These are phyloP conservation scores for Pyrenopolyporus hunteri DNA, from an alignment of 495 filamentous ascomycete genomes.

Conservation along the genomic window DNA sequence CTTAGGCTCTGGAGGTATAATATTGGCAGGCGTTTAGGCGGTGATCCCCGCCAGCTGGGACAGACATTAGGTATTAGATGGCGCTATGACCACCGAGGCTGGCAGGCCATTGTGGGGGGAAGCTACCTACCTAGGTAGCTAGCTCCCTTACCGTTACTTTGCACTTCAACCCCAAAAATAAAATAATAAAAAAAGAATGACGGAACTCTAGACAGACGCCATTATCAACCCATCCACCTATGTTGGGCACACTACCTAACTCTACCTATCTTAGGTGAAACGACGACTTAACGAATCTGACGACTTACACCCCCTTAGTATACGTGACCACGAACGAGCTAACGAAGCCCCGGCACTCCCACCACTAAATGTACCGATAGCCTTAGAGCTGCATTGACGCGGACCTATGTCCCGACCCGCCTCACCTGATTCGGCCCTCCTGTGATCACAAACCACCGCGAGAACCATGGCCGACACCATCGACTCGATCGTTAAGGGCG, in stretches of 20 bases:
- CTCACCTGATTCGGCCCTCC: constrained; percentile 68
- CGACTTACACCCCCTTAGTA: background rate
- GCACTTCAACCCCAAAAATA: constrained; percentile 8
- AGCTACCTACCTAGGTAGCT: no score
- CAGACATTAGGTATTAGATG: no score
- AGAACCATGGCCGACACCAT: constrained; percentile 61
- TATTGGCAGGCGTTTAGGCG: no score
- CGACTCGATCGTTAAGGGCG: constrained; percentile 89
- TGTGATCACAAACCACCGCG: constrained; percentile 2
- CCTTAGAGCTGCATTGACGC: constrained; percentile 29
- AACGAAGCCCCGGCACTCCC: no score
- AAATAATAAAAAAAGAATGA: constrained; percentile 14
- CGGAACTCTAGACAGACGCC: background rate
- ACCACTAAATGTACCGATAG: constrained; percentile 28
- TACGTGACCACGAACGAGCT: constrained; percentile 7
- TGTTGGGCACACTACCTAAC: background rate
- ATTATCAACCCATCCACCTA: background rate
- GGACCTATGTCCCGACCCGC: constrained; percentile 51
- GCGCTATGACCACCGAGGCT: no score
- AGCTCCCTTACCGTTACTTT: constrained; percentile 5
- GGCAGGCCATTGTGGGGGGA: no score
- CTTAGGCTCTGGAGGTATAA: no score
- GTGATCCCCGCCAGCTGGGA: no score
- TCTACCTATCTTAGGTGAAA: background rate
- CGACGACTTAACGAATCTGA: constrained; percentile 4